Percentiles rank a stretch among this genome's conserved stretches.
These are phyloP conservation scores for Calonectria henricotiae DNA, from an alignment of 2,329 filamentous ascomycete genomes.

Conservation along the genomic window DNA sequence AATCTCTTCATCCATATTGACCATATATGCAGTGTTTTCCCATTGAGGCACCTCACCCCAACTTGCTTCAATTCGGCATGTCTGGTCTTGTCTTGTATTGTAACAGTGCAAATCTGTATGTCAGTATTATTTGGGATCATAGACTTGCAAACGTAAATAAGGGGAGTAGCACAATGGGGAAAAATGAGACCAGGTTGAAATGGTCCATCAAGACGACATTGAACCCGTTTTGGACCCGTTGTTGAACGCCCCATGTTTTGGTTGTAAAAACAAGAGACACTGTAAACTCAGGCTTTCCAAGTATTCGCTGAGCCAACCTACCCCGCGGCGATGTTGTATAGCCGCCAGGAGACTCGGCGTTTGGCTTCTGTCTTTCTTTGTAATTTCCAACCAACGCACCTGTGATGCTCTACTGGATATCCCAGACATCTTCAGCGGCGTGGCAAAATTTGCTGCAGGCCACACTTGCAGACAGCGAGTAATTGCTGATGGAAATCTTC, in stretches of 20 bases:
- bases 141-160: conserved; percentile 41
- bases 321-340: conserved; percentile 82
- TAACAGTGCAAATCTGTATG: neutral
- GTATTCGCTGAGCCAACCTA: conserved; percentile 64
- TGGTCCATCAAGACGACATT: conserved; percentile 71
- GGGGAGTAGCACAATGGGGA: conserved; percentile 44
- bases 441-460: conserved; percentile 99
- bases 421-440: conserved; percentile 96
- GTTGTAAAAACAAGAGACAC: conserved; percentile 89
- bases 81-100: conserved; percentile 19
- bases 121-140: conserved; percentile 18
- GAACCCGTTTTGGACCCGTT: conserved; percentile 78
- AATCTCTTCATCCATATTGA: too few species aligned
- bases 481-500: conserved; percentile 98
- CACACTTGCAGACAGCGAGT: conserved; percentile 95
- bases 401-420: conserved; percentile 78
- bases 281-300: conserved; percentile 80
- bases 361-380: conserved; percentile 47
- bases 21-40: neutral
- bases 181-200: conserved; percentile 76
- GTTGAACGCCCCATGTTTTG: conserved; percentile 88
- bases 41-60: neutral
- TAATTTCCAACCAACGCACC: conserved; percentile 40
- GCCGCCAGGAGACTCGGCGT: conserved; percentile 62
- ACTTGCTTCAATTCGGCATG: neutral